Evolutionary conservation across 768 basidiomycete genomes (phyloP).

Genomic region (Serendipita vermifera): DNA sequence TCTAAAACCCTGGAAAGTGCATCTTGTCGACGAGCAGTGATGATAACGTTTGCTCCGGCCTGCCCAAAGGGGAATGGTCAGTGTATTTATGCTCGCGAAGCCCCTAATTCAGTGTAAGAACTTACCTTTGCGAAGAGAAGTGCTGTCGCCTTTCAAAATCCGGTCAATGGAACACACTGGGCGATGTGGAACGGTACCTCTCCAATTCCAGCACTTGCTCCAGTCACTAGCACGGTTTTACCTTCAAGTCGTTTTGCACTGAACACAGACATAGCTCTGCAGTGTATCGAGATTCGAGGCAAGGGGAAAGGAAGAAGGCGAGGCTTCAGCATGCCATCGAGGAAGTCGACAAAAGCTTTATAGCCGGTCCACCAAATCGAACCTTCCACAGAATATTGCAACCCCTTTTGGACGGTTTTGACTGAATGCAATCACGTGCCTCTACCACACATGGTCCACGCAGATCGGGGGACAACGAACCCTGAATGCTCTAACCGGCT

Average conservation of each 20-base stretch:
- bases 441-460: no score
- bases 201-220: conserved; percentile 82
- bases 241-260: conserved; percentile 65
- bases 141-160: conserved; percentile 54
- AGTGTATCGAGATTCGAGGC: no score
- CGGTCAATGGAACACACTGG: conserved; percentile 4
- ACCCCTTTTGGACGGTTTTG: no score
- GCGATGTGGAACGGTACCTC: conserved; percentile 40
- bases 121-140: conserved; percentile 78
- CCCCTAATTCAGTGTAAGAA: neutral
- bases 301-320: no score
- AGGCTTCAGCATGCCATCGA: no score
- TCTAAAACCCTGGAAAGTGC: conserved; percentile 57
- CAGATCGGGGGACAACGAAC: no score
- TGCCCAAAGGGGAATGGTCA: conserved; percentile 19
- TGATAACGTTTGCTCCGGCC: conserved; percentile 80
- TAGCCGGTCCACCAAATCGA: no score
- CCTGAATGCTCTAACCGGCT: no score
- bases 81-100: neutral
- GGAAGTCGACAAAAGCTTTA: no score
- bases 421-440: no score
- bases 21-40: conserved; percentile 67
- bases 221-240: conserved; percentile 80
- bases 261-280: conserved; percentile 61
- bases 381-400: no score